phyloP scores from a whole-genome alignment of 1,139 yeast species.

The Torulaspora pretoriensis region DNA sequence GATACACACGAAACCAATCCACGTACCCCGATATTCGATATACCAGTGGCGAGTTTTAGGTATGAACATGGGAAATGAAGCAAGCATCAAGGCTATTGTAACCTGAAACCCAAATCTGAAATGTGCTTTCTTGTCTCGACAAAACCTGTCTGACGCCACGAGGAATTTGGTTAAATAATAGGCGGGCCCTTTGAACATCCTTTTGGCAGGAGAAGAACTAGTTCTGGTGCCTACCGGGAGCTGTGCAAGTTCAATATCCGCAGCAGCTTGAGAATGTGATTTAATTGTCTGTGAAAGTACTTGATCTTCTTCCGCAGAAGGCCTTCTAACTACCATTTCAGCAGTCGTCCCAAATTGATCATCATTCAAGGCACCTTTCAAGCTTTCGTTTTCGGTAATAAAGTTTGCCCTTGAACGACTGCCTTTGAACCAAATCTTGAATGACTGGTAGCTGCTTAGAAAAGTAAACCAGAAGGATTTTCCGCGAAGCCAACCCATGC shows the following conservation, averaged over 20 bases:
- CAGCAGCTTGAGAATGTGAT: slow-evolving; percentile 2
- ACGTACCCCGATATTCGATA: slow-evolving; percentile 43
- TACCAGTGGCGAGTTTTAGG: slow-evolving; percentile 46
- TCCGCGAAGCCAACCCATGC: slow-evolving; percentile 39
- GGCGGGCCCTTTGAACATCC: neutral
- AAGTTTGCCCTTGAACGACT: slow-evolving; percentile 16
- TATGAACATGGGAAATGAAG: slow-evolving; percentile 48
- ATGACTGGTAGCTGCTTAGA: slow-evolving; percentile 35
- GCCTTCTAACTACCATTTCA: slow-evolving; percentile 22
- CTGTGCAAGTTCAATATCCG: slow-evolving; percentile 2
- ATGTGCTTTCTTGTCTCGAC: slow-evolving; percentile 35
- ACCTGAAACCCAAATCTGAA: slow-evolving; percentile 46
- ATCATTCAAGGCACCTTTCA: slow-evolving; percentile 34
- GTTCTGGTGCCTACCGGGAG: slow-evolving; percentile 16
- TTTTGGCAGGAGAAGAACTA: slow-evolving; percentile 1
- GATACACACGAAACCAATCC: slow-evolving; percentile 52
- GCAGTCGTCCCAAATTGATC: slow-evolving; percentile 17
- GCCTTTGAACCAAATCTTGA: slow-evolving; percentile 39
- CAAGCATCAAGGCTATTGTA: slow-evolving; percentile 42
- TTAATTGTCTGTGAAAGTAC: slow-evolving; percentile 23
- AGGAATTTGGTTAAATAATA: slow-evolving; percentile 11
- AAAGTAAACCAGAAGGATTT: slow-evolving; percentile 43
- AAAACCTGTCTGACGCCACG: slow-evolving; percentile 21
- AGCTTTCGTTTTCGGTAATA: slow-evolving; percentile 37
- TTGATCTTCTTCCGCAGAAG: slow-evolving; percentile 31